These are phyloP conservation scores for Pleurotus salmoneostramineus DNA, from an alignment of 768 basidiomycete genomes.

Conservation along the genomic window DNA sequence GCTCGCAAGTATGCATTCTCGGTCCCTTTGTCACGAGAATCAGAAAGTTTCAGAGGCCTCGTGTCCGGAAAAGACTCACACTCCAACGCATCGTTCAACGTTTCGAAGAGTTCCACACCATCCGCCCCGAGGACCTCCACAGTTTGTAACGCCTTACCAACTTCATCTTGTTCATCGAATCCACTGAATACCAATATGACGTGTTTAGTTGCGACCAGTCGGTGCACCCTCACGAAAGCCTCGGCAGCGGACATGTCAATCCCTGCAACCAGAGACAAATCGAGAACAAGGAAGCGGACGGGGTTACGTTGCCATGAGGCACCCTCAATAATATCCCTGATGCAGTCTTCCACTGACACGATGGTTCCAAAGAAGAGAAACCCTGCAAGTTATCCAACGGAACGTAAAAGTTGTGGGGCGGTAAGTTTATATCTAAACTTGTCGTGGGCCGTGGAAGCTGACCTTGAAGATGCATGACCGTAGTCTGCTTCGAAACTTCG, in stretches of 20 bases:
- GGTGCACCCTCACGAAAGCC: slow-evolving; percentile 88
- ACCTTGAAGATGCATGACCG: slow-evolving; percentile 85
- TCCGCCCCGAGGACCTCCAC: slow-evolving; percentile 79
- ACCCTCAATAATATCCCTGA: slow-evolving; percentile 69
- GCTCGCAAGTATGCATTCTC: slow-evolving; percentile 89
- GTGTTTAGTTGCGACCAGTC: slow-evolving; percentile 69
- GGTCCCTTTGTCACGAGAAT: slow-evolving; percentile 52
- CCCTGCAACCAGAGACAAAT: slow-evolving; percentile 80
- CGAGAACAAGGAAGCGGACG: slow-evolving; percentile 87
- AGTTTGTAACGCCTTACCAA: slow-evolving; percentile 70
- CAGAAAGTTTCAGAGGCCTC: neutral
- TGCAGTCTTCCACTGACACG: slow-evolving; percentile 81
- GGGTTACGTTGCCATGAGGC: slow-evolving; percentile 71
- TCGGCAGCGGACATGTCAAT: slow-evolving; percentile 96
- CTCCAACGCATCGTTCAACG: slow-evolving; percentile 89
- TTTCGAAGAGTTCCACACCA: slow-evolving; percentile 77
- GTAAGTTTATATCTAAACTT: neutral
- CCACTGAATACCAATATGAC: slow-evolving; percentile 92
- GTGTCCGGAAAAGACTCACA: slow-evolving; percentile 44
- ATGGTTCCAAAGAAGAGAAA: slow-evolving; percentile 96
- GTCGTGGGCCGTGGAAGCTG: neutral
- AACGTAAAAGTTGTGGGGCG: neutral
- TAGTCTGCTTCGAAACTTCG: slow-evolving; percentile 90
- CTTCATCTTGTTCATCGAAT: slow-evolving; percentile 52
- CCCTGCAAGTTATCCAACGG: slow-evolving; percentile 32